Conservation (phyloP, 2,329 filamentous ascomycete species). For the Colletotrichum ledebouriae region DNA sequence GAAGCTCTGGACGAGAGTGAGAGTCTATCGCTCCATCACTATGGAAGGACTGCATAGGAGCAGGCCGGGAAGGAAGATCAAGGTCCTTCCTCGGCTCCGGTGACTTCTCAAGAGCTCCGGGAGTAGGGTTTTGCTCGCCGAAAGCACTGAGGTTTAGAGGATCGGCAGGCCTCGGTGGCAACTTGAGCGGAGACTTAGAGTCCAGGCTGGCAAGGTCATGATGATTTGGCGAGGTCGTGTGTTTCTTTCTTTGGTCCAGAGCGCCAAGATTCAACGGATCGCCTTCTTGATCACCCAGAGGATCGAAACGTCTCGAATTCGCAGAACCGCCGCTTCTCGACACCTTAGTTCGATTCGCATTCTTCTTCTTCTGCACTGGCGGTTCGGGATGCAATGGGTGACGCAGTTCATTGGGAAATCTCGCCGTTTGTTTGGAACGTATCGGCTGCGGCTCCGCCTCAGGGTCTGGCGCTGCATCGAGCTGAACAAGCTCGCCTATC, state of each 20-base stretch:
- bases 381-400: conserved; percentile 35
- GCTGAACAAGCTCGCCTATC: conserved; percentile 56
- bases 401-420: conserved; percentile 39
- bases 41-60: conserved; percentile 23
- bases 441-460: conserved; percentile 40
- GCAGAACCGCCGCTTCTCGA: conserved; percentile 17
- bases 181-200: neutral
- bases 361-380: conserved; percentile 28
- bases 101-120: neutral
- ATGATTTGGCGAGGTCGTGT: conserved; percentile 18
- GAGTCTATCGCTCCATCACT: conserved; percentile 31
- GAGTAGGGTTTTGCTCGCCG: neutral
- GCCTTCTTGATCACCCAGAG: conserved; percentile 14
- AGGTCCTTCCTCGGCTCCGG: conserved; percentile 7
- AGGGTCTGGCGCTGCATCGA: conserved; percentile 53
- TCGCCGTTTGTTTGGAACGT: conserved; percentile 38
- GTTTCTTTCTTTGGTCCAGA: conserved; percentile 13
- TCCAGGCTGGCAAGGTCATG: conserved; percentile 26
- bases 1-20: conserved; percentile 29
- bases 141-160: conserved; percentile 19
- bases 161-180: conserved; percentile 8
- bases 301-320: conserved; percentile 23
- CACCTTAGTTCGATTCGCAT: conserved; percentile 27
- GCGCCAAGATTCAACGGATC: conserved; percentile 23
- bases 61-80: conserved; percentile 16